Conservation (phyloP, 257 asterid genomes). For the Penstemon eatonii region DNA sequence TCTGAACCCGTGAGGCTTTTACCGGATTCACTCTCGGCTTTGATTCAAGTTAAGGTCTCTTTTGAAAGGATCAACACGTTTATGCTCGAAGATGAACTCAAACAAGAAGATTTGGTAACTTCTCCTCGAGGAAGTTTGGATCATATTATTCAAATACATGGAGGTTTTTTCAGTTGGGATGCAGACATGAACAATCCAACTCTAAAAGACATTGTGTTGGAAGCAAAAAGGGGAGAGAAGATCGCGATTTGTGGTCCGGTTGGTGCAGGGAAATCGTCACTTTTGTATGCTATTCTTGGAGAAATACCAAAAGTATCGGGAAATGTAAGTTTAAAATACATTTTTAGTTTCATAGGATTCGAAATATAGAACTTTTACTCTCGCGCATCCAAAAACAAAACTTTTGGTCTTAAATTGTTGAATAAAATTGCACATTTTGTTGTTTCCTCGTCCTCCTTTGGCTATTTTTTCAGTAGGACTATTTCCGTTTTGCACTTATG, state of each 20-base stretch:
- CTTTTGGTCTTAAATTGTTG: too few relatives aligned
- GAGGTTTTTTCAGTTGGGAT: conserved; percentile 65
- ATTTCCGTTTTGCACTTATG: too few relatives aligned
- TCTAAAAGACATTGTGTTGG: conserved; percentile 32
- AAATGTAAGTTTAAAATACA: conserved; percentile 39
- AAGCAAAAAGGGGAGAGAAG: conserved; percentile 53
- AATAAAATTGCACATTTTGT: too few relatives aligned
- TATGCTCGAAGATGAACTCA: conserved; percentile 66
- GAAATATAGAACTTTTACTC: too few relatives aligned
- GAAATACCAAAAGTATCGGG: conserved; percentile 71
- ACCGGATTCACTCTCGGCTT: conserved; percentile 59
- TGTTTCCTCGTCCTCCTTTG: too few relatives aligned
- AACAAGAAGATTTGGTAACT: conserved; percentile 26
- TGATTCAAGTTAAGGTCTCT: conserved; percentile 74
- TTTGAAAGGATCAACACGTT: conserved; percentile 60
- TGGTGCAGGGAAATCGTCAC: conserved; percentile 79
- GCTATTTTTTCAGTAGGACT: too few relatives aligned
- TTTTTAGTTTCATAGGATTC: too few relatives aligned
- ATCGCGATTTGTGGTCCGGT: conserved; percentile 74
- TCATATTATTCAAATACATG: conserved; percentile 31
- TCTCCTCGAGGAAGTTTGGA: conserved; percentile 21
- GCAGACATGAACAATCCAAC: conserved; percentile 38
- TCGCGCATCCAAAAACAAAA: too few relatives aligned
- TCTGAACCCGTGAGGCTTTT: conserved; percentile 60
- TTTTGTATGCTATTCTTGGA: conserved; percentile 62